phyloP scores from a whole-genome alignment of 2,329 filamentous ascomycete species.

The Fusarium veterinarium region DNA sequence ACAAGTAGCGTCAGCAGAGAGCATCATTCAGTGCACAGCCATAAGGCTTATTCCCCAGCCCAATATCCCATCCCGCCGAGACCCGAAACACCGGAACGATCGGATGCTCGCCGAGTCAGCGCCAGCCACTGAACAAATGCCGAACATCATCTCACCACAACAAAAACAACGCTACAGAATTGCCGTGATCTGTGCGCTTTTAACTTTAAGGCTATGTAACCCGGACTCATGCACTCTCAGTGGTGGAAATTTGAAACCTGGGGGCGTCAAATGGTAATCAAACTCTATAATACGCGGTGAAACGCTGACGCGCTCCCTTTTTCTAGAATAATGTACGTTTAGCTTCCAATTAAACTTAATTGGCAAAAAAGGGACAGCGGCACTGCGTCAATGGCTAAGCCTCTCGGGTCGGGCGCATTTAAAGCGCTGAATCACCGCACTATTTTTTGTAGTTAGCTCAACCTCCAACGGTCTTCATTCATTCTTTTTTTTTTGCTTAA shows the following conservation, averaged over 20 bases:
- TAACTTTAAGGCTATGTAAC: conserved; percentile 6
- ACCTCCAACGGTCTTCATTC: neutral
- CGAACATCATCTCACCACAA: neutral
- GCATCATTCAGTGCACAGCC: neutral
- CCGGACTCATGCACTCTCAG: neutral
- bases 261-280: neutral
- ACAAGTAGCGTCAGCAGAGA: neutral
- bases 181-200: conserved; percentile 16
- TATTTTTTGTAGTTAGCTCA: neutral
- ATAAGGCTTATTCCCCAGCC: neutral
- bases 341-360: conserved; percentile 21
- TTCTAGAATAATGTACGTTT: neutral
- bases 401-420: neutral
- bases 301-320: neutral
- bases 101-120: neutral
- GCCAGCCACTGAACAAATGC: neutral
- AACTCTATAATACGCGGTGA: conserved; percentile 1
- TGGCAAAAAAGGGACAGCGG: neutral
- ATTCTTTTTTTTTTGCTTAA: neutral
- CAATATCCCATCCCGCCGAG: neutral
- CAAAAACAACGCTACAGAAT: neutral
- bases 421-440: neutral
- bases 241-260: neutral
- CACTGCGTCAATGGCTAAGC: neutral
- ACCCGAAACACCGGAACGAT: neutral